Base-by-base conservation (phyloP, 192 early-diverging fungal species). In the Coemansia sp. region DNA sequence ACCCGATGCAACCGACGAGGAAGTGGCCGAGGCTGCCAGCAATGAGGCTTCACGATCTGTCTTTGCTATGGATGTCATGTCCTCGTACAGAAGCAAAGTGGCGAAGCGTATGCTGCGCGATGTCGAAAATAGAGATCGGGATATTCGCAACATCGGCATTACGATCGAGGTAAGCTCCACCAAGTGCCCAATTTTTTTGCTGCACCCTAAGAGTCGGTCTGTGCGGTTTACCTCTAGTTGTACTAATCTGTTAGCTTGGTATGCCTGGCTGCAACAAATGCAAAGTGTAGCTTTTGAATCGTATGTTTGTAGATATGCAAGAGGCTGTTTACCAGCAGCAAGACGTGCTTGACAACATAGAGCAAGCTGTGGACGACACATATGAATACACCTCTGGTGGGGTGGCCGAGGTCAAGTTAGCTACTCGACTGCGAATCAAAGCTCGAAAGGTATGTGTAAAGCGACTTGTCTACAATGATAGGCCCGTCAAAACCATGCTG, bases 31-130 rank as follows among this genome's bases (percentile, higher is more conserved):
- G 36, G 73, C 78, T 21, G 78, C 66, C 8, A 58, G 26, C 7
- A 70, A 81, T 50, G 73, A 81, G 61, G 61, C 73, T 0, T 58
- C 69, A 7, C 69, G 78, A 14, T 81, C 78, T 7, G 70, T 76
- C 3, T 81, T 75, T 76, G 78, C 78, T 1, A 81, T 81, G 78
- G 78, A 81, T 48, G 70, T 81, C 6, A 81, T 81, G 73, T 69
- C 78, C 1, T 81, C 78, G 6, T 76, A 72, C 25, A 66, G 66
- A 25, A 75, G 73, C 70, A 75, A 73, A 48, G 63, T 67, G 8
- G 78, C 78, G 11, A 68, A 70, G 28, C 62, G 73, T 8, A 72
- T 81, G 70, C 67, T 81, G 41, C 58, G 78, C 0, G 78, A 81
- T 43, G 78, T 81, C 7, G 78, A 81, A 58, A 74, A 81, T 45